Percentiles rank a stretch among this genome's conserved stretches.
Conservation (phyloP, 2,329 filamentous ascomycete species). For the Fusarium austroafricanum region DNA sequence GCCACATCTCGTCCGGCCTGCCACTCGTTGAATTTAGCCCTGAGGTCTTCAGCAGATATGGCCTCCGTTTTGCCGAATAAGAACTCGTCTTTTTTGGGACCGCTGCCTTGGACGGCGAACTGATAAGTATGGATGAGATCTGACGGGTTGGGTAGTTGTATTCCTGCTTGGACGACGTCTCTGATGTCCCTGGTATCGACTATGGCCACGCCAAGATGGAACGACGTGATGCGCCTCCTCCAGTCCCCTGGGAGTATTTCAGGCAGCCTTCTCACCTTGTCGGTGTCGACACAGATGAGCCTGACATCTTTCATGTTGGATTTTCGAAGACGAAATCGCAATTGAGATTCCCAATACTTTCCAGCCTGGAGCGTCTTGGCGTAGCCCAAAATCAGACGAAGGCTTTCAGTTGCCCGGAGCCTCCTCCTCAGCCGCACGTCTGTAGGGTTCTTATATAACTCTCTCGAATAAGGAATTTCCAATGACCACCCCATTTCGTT, state of each 20-base stretch:
- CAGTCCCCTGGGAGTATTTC: background rate
- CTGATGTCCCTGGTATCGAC: slow-evolving; percentile 17
- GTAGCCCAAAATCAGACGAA: slow-evolving; percentile 14
- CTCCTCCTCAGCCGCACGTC: background rate
- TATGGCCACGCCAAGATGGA: slow-evolving; percentile 28
- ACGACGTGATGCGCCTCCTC: background rate
- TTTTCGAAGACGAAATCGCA: background rate
- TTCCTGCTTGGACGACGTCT: background rate
- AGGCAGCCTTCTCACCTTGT: background rate
- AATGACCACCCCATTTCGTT: background rate
- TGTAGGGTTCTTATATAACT: background rate
- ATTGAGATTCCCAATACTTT: background rate
- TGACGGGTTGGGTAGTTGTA: background rate
- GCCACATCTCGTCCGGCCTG: background rate
- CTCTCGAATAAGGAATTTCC: slow-evolving; percentile 12
- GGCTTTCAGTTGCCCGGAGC: background rate
- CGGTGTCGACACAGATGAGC: slow-evolving; percentile 19
- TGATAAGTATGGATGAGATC: slow-evolving; percentile 13
- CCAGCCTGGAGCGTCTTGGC: too few relatives aligned
- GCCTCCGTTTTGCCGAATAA: slow-evolving; percentile 13
- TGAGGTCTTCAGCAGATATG: background rate
- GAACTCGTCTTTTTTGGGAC: slow-evolving; percentile 2
- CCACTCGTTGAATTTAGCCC: background rate
- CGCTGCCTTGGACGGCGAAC: slow-evolving; percentile 2
- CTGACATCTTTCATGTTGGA: slow-evolving; percentile 15